Evolutionary conservation across 371 early-diverging fungal species (phyloP).

Genomic region (Rhizomucor pusillus): DNA sequence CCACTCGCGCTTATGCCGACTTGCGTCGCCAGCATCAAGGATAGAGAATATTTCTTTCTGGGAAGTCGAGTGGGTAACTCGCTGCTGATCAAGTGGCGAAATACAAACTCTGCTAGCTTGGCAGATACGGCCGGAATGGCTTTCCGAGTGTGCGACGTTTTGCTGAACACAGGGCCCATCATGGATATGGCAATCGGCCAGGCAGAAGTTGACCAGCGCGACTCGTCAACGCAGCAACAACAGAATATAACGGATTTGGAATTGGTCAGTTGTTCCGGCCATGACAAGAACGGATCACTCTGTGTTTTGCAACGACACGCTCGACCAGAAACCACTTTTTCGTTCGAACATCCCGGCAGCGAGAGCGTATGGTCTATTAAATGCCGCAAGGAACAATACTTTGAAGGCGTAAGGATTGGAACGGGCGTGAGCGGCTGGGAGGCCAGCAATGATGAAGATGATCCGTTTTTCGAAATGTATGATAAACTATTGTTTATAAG

Average conservation of each 20-base stretch:
- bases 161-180: slow-evolving; percentile 81
- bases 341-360: slow-evolving; percentile 65
- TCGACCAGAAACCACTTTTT: slow-evolving; percentile 70
- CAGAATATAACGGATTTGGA: slow-evolving; percentile 60
- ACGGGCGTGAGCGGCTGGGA: slow-evolving; percentile 18
- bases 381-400: slow-evolving; percentile 51
- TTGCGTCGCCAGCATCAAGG: slow-evolving; percentile 55
- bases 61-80: slow-evolving; percentile 82
- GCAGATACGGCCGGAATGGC: slow-evolving; percentile 32
- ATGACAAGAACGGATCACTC: slow-evolving; percentile 73
- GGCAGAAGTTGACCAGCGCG: slow-evolving; percentile 36
- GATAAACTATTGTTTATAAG: slow-evolving; percentile 76
- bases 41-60: slow-evolving; percentile 71
- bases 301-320: slow-evolving; percentile 81
- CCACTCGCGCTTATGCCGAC: slow-evolving; percentile 46
- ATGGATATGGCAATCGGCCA: slow-evolving; percentile 75
- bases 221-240: slow-evolving; percentile 9
- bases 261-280: slow-evolving; percentile 79
- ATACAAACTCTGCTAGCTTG: slow-evolving; percentile 5
- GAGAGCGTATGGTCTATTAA: slow-evolving; percentile 69
- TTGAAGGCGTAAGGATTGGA: slow-evolving; percentile 44
- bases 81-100: slow-evolving; percentile 67
- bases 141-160: slow-evolving; percentile 73
- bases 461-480: slow-evolving; percentile 11
- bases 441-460: slow-evolving; percentile 3